phyloP scores from a whole-genome alignment of 2,329 filamentous ascomycete species.

The Hortaea werneckii region DNA sequence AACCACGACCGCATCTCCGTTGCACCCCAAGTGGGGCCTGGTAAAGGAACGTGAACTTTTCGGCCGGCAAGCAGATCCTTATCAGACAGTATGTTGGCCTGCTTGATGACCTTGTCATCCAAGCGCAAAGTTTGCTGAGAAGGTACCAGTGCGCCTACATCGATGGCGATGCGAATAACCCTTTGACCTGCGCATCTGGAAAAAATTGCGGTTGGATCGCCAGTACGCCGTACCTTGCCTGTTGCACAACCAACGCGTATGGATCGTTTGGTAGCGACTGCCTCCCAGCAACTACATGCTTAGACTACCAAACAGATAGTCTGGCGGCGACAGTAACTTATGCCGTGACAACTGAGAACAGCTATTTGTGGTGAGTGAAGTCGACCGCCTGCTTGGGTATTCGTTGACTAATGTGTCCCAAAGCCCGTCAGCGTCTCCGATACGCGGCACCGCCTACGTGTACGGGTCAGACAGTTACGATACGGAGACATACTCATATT shows the following conservation, averaged over 20 bases:
- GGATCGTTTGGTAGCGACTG: neutral
- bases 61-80: neutral
- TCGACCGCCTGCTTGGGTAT: neutral
- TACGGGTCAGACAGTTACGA: neutral
- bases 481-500: neutral
- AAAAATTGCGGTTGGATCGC: neutral
- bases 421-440: neutral
- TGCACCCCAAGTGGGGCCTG: neutral
- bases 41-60: neutral
- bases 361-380: neutral
- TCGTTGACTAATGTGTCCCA: neutral
- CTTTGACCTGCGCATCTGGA: neutral
- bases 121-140: too few relatives aligned
- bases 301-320: neutral
- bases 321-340: neutral
- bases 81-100: neutral
- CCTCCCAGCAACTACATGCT: neutral
- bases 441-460: neutral
- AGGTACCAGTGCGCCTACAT: conserved; percentile 1
- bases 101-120: too few relatives aligned
- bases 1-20: neutral
- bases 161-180: neutral
- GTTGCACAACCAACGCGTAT: neutral
- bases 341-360: neutral
- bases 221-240: neutral